A percentile compares a stretch with the other conserved stretches of the same genome.
Evolutionary conservation across 345 rosid species (phyloP).

Genomic region (Brassica incana): DNA sequence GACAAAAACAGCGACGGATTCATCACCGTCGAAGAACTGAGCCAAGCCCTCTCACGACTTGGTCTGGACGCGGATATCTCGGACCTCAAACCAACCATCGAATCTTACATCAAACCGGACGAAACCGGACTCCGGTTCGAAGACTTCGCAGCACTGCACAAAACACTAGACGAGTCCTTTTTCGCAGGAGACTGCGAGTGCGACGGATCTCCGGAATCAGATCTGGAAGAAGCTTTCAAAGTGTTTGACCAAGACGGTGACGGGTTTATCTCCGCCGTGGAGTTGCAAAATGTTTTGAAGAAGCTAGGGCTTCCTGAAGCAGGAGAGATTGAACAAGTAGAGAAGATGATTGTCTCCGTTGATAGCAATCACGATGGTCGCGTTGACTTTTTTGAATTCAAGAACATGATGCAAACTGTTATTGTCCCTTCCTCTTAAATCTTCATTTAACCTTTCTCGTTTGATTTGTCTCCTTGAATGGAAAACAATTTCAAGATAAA

Average conservation of each 20-base stretch:
- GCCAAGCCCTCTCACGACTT: constrained; percentile 58
- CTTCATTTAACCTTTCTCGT: not conserved
- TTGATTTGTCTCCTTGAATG: constrained; percentile 8
- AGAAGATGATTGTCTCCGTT: constrained; percentile 80
- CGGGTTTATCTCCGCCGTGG: constrained; percentile 81
- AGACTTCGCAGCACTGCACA: constrained; percentile 65
- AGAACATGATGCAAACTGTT: constrained; percentile 80
- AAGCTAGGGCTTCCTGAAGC: constrained; percentile 79
- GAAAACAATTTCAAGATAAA: not conserved
- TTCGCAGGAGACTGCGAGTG: constrained; percentile 32
- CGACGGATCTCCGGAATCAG: constrained; percentile 49
- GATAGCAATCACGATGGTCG: constrained; percentile 77
- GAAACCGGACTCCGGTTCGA: constrained; percentile 57
- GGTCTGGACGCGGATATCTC: constrained; percentile 62
- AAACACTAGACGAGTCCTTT: constrained; percentile 51
- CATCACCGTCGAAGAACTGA: constrained; percentile 61
- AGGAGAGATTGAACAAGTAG: constrained; percentile 61
- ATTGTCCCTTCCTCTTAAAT: constrained; percentile 45
- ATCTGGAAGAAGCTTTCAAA: constrained; percentile 88
- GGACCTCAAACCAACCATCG: constrained; percentile 57
- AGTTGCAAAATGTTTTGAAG: constrained; percentile 69
- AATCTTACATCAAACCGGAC: constrained; percentile 54
- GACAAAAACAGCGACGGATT: constrained; percentile 72
- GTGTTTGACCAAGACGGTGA: constrained; percentile 92
- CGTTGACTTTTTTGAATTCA: constrained; percentile 86